phyloP scores from a whole-genome alignment of 441 rosid species.

The Dalechampia spathulata region DNA sequence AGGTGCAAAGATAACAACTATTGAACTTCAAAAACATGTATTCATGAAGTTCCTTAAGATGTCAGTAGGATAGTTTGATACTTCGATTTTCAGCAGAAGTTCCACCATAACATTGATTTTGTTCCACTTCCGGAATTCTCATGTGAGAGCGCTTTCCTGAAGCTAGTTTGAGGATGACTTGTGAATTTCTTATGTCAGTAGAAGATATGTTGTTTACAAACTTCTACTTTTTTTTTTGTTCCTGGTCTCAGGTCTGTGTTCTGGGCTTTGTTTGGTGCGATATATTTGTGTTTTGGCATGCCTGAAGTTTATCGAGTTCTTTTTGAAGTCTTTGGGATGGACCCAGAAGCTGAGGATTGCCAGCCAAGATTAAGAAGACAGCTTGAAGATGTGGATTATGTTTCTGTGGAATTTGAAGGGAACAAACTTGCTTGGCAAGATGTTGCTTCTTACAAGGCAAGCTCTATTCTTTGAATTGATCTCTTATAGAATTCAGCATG shows the following conservation, averaged over 20 bases:
- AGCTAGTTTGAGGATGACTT: not conserved
- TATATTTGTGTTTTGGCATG: constrained; percentile 88
- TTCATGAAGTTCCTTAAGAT: not conserved
- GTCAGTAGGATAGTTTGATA: no score
- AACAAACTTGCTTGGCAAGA: constrained; percentile 84
- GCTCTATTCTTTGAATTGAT: constrained; percentile 9
- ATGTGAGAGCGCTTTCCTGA: no score
- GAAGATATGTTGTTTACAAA: not conserved
- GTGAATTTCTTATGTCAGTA: not conserved
- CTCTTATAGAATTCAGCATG: not conserved
- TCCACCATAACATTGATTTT: not conserved
- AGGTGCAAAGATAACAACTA: not conserved
- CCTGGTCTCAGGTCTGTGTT: constrained; percentile 62
- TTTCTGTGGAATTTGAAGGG: constrained; percentile 86
- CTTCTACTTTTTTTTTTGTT: constrained; percentile 11
- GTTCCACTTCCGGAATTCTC: no score
- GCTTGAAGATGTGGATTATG: constrained; percentile 92
- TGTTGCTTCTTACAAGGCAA: constrained; percentile 82
- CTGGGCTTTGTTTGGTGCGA: constrained; percentile 95
- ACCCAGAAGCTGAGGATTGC: constrained; percentile 91
- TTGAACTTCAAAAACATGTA: not conserved
- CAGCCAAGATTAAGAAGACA: constrained; percentile 87
- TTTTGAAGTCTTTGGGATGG: constrained; percentile 97
- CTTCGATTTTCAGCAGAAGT: not conserved
- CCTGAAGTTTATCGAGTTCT: constrained; percentile 94